These are phyloP conservation scores for Fraxinus anomala DNA, from an alignment of 257 asterid genomes.

Conservation along the genomic window DNA sequence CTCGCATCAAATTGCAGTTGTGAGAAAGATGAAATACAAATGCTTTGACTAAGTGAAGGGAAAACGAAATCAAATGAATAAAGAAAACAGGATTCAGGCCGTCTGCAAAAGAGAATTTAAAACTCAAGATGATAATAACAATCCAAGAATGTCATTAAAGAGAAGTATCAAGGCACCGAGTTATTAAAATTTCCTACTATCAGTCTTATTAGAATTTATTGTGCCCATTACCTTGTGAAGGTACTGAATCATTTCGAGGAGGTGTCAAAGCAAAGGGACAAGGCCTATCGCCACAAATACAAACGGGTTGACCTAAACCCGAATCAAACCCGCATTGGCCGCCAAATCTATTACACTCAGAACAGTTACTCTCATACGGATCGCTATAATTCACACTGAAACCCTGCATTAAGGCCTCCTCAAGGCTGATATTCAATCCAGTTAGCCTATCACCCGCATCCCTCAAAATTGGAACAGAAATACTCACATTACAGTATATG, in stretches of 20 bases:
- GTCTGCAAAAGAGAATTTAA: background rate
- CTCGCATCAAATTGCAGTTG: background rate
- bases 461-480: conserved; percentile 44
- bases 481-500: conserved; percentile 33
- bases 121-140: background rate
- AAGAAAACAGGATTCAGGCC: background rate
- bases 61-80: background rate
- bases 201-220: background rate
- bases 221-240: conserved; percentile 28
- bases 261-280: conserved; percentile 37
- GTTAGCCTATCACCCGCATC: conserved; percentile 34
- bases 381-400: conserved; percentile 55
- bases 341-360: conserved; percentile 42
- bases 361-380: conserved; percentile 47
- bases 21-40: background rate
- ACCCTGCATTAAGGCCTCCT: conserved; percentile 54
- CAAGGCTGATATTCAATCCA: conserved; percentile 32
- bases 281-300: conserved; percentile 55
- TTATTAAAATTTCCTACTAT: too few relatives aligned
- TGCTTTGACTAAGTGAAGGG: background rate
- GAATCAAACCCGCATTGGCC: conserved; percentile 64
- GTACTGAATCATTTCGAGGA: conserved; percentile 24
- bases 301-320: conserved; percentile 34
- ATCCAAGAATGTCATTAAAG: background rate
- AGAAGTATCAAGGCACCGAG: background rate